These are phyloP conservation scores for Moringa oleifera DNA, from an alignment of 345 rosid species.

Conservation along the genomic window DNA sequence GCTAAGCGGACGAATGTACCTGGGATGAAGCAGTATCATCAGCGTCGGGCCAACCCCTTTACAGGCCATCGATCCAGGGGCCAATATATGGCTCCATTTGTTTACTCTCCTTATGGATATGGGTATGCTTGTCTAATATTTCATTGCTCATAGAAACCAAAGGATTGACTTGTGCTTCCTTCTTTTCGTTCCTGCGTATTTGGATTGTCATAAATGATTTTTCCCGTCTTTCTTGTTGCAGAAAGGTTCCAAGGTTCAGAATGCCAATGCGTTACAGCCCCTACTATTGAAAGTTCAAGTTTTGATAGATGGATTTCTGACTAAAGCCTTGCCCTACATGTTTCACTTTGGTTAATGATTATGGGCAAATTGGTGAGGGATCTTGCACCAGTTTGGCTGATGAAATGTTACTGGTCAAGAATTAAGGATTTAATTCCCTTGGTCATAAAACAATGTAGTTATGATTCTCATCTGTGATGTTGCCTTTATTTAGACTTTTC, in stretches of 20 bases:
- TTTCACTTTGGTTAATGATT: conserved; percentile 4
- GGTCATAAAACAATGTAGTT: conserved; percentile 3
- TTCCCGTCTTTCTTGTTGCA: conserved; percentile 21
- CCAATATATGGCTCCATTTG: conserved; percentile 37
- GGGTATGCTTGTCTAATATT: conserved; percentile 34
- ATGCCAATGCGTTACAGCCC: conserved; percentile 67
- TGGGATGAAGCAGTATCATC: conserved; percentile 71
- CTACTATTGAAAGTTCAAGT: conserved; percentile 30
- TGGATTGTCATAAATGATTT: not conserved
- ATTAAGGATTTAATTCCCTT: conserved; percentile 1
- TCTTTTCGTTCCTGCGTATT: not conserved
- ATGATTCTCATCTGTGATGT: conserved; percentile 2
- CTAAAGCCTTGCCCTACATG: not conserved
- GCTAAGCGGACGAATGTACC: conserved; percentile 65
- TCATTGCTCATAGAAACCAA: not conserved
- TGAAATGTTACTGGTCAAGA: conserved; percentile 4
- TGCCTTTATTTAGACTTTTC: too few species aligned
- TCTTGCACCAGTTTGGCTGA: not conserved
- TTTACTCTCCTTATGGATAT: conserved; percentile 54
- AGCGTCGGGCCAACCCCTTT: conserved; percentile 44
- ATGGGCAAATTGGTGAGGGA: not conserved
- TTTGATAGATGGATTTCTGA: not conserved
- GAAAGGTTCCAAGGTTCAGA: conserved; percentile 59
- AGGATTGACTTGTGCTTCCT: not conserved
- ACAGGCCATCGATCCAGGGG: conserved; percentile 27